These are phyloP conservation scores for Gracilaria gracilis DNA, from an alignment of 23 red algal genomes.

Conservation along the genomic window DNA sequence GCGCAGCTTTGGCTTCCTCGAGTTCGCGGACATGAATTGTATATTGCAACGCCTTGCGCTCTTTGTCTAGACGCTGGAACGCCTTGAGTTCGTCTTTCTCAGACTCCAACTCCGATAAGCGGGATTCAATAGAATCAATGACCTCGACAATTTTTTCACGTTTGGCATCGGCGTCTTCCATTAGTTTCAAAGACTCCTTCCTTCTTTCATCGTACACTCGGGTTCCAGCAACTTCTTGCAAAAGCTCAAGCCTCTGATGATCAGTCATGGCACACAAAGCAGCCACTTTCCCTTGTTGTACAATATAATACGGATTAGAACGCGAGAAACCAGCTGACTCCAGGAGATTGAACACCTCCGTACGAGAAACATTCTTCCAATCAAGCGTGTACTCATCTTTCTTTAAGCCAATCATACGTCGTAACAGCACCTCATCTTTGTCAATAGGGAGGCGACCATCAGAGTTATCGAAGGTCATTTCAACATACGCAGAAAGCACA, in stretches of 20 bases:
- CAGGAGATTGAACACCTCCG: conserved; percentile 93
- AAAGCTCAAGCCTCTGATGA: conserved; percentile 77
- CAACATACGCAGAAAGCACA: conserved; percentile 96
- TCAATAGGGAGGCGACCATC: conserved; percentile 92
- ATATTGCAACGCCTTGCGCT: conserved; percentile 86
- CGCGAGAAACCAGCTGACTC: conserved; percentile 95
- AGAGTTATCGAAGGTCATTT: conserved; percentile 96
- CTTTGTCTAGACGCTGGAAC: conserved; percentile 85
- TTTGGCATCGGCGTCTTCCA: conserved; percentile 87
- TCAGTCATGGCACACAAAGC: conserved; percentile 94
- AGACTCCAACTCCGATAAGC: conserved; percentile 83
- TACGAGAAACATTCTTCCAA: conserved; percentile 84
- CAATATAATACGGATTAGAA: conserved; percentile 99
- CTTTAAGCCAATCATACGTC: conserved; percentile 92
- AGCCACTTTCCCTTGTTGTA: conserved; percentile 98
- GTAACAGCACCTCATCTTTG: conserved; percentile 74
- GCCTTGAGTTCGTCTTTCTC: conserved; percentile 90
- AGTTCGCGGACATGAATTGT: conserved; percentile 79
- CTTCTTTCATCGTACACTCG: conserved; percentile 91
- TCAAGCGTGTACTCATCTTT: conserved; percentile 99
- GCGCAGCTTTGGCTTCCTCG: conserved; percentile 78
- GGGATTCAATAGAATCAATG: conserved; percentile 83
- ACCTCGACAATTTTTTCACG: conserved; percentile 91
- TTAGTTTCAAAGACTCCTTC: conserved; percentile 82
- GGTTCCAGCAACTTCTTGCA: conserved; percentile 96